phyloP scores from a whole-genome alignment of 306 rosid species.

The Rubus idaeus region DNA sequence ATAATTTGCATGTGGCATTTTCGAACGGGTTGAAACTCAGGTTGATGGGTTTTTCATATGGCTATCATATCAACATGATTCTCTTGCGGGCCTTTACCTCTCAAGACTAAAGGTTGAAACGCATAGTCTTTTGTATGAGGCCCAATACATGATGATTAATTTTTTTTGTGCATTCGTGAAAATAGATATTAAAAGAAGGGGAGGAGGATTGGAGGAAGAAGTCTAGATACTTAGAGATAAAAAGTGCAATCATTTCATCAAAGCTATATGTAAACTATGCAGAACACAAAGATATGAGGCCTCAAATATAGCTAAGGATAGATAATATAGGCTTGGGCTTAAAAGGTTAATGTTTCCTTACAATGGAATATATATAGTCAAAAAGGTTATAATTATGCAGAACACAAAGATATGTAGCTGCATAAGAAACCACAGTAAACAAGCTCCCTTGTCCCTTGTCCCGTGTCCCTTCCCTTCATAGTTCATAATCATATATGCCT shows the following conservation, averaged over 20 bases:
- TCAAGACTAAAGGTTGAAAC: background rate
- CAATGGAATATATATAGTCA: background rate
- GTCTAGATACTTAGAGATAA: too few species aligned
- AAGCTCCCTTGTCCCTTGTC: background rate
- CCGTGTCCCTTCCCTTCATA: background rate
- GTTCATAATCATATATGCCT: slow-evolving; percentile 11
- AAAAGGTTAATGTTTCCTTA: background rate
- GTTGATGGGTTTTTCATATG: background rate
- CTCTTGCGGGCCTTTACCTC: background rate
- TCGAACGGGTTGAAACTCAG: background rate
- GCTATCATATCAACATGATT: background rate
- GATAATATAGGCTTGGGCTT: background rate
- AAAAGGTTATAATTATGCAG: slow-evolving; percentile 23
- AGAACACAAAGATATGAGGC: background rate
- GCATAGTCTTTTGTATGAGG: background rate
- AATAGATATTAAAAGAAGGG: too few species aligned
- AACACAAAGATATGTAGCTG: slow-evolving; percentile 10
- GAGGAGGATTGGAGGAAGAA: too few species aligned
- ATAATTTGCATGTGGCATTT: too few species aligned
- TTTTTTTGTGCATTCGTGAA: background rate
- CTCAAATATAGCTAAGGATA: background rate
- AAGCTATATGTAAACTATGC: background rate
- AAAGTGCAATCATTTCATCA: background rate
- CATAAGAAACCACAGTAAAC: slow-evolving; percentile 16
- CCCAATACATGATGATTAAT: background rate